These are phyloP conservation scores for Venturia nashicola DNA, from an alignment of 2,329 filamentous ascomycete species.

Conservation along the genomic window DNA sequence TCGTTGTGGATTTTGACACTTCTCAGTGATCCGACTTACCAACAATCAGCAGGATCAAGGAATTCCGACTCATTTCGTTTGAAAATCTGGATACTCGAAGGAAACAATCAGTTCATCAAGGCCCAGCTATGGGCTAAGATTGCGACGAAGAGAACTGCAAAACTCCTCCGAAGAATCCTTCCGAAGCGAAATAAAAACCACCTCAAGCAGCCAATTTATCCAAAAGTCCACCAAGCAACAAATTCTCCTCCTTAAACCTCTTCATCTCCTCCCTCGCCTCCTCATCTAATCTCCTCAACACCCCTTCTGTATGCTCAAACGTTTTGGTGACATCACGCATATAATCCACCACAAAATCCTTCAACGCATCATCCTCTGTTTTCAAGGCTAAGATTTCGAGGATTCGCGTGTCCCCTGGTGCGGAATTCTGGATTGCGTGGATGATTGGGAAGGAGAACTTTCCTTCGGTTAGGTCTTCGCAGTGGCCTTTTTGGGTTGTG, in stretches of 20 bases:
- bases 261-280: slow-evolving; percentile 31
- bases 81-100: too few relatives aligned
- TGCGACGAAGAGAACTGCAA: too few relatives aligned
- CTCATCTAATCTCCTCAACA: slow-evolving; percentile 29
- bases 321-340: slow-evolving; percentile 75
- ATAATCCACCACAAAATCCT: slow-evolving; percentile 77
- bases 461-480: slow-evolving; percentile 31
- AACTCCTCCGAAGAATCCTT: not conserved
- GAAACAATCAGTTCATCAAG: too few relatives aligned
- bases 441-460: slow-evolving; percentile 28
- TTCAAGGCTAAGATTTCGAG: slow-evolving; percentile 89
- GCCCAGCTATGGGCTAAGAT: too few relatives aligned
- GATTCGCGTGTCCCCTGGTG: slow-evolving; percentile 55
- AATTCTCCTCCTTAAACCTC: slow-evolving; percentile 20
- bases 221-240: not conserved
- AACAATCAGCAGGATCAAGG: too few relatives aligned
- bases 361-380: slow-evolving; percentile 74
- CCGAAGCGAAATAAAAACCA: too few relatives aligned
- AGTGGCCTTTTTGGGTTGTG: slow-evolving; percentile 27
- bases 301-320: slow-evolving; percentile 70
- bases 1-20: too few relatives aligned
- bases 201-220: not conserved
- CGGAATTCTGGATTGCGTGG: slow-evolving; percentile 55
- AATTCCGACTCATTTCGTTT: too few relatives aligned
- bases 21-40: too few relatives aligned